Conservation (phyloP, 139 green algal genomes). For the Micractinium sp. region DNA sequence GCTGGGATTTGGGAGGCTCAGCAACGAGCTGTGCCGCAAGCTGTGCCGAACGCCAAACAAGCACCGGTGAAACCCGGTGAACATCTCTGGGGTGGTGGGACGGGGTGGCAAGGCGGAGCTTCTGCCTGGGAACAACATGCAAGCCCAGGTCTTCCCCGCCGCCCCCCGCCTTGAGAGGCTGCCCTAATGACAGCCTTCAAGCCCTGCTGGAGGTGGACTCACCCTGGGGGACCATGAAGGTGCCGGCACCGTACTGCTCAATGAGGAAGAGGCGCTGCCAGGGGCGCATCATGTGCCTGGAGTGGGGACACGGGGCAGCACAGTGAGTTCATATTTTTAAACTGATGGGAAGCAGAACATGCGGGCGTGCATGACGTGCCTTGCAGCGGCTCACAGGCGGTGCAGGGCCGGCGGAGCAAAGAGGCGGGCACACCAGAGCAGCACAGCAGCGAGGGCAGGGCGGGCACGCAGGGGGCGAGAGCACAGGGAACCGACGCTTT, state of each 20-base stretch:
- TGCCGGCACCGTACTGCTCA: slow-evolving; percentile 33
- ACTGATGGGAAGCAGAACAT: background rate
- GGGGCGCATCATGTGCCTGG: slow-evolving; percentile 20
- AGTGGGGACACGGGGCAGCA: too few species aligned
- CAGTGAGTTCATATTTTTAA: too few species aligned
- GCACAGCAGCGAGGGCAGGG: background rate
- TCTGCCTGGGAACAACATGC: too few species aligned
- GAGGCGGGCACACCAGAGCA: background rate
- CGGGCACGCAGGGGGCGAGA: too few species aligned
- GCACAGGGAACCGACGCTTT: too few species aligned
- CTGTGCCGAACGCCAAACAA: too few species aligned
- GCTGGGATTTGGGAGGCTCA: too few species aligned
- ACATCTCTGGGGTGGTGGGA: too few species aligned
- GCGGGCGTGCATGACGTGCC: too few species aligned
- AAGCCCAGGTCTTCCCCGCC: too few species aligned
- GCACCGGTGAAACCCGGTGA: too few species aligned
- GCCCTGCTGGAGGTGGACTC: background rate
- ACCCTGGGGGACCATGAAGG: slow-evolving; percentile 22
- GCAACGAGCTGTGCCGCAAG: background rate
- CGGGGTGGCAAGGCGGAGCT: too few species aligned
- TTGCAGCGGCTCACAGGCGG: background rate
- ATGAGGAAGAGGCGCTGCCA: slow-evolving; percentile 15
- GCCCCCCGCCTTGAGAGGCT: background rate
- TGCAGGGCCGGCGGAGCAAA: background rate
- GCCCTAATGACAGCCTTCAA: background rate